These are phyloP conservation scores for Kuraishia molischiana DNA, from an alignment of 805 yeast species.

Conservation along the genomic window DNA sequence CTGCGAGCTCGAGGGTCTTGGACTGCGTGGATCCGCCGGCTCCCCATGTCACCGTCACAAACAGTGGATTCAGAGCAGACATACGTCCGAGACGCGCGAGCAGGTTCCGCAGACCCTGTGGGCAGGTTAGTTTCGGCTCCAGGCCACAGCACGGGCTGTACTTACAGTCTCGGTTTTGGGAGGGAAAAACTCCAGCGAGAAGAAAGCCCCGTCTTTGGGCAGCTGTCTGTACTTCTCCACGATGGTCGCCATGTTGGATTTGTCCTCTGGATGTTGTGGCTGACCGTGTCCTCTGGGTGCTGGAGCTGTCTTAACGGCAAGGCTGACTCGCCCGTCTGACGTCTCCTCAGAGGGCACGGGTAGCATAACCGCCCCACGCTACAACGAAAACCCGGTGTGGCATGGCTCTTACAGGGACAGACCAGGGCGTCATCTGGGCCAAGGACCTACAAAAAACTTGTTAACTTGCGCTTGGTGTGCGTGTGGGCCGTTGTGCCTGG, in stretches of 20 bases:
- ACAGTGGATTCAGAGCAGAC: constrained; percentile 80
- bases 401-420: too few species aligned
- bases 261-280: too few species aligned
- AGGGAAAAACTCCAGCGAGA: constrained; percentile 93
- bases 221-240: constrained; percentile 43
- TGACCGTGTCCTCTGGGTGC: too few species aligned
- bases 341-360: too few species aligned
- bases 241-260: constrained; percentile 23
- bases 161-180: constrained; percentile 77
- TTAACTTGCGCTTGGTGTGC: too few species aligned
- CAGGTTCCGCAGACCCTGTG: constrained; percentile 67
- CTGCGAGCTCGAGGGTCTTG: constrained; percentile 78
- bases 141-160: neutral
- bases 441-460: neutral
- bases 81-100: constrained; percentile 82
- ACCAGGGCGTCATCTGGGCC: too few species aligned
- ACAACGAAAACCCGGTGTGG: too few species aligned
- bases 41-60: constrained; percentile 96
- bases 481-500: too few species aligned
- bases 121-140: constrained; percentile 4
- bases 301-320: too few species aligned
- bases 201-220: constrained; percentile 45
- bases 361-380: too few species aligned
- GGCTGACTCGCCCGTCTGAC: too few species aligned
- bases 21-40: constrained; percentile 94